Evolutionary conservation across 208 protist genomes (phyloP).

Genomic region (Leishmania gerbilli): DNA sequence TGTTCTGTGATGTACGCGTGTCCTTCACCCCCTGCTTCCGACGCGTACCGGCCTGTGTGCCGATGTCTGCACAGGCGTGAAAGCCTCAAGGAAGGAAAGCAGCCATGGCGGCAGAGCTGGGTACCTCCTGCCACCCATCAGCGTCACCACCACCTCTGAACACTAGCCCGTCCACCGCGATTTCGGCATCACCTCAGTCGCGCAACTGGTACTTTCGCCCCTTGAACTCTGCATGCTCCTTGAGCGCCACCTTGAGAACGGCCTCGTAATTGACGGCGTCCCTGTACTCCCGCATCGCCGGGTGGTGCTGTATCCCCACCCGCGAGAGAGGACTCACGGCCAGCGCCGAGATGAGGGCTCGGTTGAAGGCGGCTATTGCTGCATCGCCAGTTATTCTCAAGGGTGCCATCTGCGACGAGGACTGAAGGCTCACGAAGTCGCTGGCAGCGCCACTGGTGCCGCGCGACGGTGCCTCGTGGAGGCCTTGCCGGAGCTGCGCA

Average conservation of each 20-base stretch:
- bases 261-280: slow-evolving; percentile 49
- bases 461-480: slow-evolving; percentile 2
- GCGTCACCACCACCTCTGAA: neutral
- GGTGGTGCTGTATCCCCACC: slow-evolving; percentile 40
- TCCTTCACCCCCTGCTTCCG: neutral
- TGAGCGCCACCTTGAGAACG: slow-evolving; percentile 57
- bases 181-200: slow-evolving; percentile 21
- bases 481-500: slow-evolving; percentile 20
- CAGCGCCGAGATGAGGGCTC: slow-evolving; percentile 51
- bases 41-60: neutral
- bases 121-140: neutral
- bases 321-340: slow-evolving; percentile 37
- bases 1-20: neutral
- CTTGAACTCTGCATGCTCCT: slow-evolving; percentile 53
- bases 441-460: slow-evolving; percentile 27
- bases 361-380: slow-evolving; percentile 35
- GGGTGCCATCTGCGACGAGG: slow-evolving; percentile 18
- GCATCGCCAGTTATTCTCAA: slow-evolving; percentile 7
- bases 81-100: neutral
- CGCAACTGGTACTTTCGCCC: slow-evolving; percentile 66
- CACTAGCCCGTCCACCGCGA: neutral
- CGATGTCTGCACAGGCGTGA: neutral
- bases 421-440: slow-evolving; percentile 24
- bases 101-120: neutral
- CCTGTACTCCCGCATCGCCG: slow-evolving; percentile 37